Evolutionary conservation across 75 land plant species (phyloP).

Genomic region (Ceratopteris richardii): DNA sequence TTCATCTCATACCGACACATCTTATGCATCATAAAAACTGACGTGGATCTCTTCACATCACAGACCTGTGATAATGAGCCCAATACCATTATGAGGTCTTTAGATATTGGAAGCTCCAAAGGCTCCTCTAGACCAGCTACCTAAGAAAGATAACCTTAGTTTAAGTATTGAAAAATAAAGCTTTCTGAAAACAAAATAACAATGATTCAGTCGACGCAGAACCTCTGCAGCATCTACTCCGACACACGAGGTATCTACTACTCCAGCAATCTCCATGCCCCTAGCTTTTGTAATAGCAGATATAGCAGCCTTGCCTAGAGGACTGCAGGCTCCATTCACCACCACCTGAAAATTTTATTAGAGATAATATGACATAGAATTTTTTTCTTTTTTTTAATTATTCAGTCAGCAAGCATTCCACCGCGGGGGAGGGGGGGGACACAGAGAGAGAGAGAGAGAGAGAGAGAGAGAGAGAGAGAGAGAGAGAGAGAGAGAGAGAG

Average conservation of each 20-base stretch:
- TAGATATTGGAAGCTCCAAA: slow-evolving; percentile 66
- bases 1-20: too few relatives aligned
- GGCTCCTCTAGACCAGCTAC: slow-evolving; percentile 65
- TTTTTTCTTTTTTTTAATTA: too few relatives aligned
- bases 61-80: slow-evolving; percentile 93
- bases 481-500: too few relatives aligned
- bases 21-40: too few relatives aligned
- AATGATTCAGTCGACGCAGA: background rate
- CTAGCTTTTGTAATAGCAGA: slow-evolving; percentile 70
- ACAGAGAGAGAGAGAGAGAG: too few relatives aligned
- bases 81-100: slow-evolving; percentile 77
- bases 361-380: too few relatives aligned
- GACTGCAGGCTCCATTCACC: slow-evolving; percentile 72
- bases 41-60: too few relatives aligned
- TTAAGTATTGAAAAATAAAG: too few relatives aligned
- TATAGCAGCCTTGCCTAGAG: slow-evolving; percentile 75
- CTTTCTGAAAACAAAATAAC: background rate
- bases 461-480: too few relatives aligned
- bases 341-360: slow-evolving; percentile 55
- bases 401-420: too few relatives aligned
- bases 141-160: slow-evolving; percentile 23
- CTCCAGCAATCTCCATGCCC: slow-evolving; percentile 91
- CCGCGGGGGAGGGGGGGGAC: too few relatives aligned
- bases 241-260: slow-evolving; percentile 46
- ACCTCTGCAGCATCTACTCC: slow-evolving; percentile 82